Evolutionary conservation across 768 basidiomycete genomes (phyloP), one percentile per base, ranked within the genome.

Genomic region (Mycena capillaripes): DNA sequence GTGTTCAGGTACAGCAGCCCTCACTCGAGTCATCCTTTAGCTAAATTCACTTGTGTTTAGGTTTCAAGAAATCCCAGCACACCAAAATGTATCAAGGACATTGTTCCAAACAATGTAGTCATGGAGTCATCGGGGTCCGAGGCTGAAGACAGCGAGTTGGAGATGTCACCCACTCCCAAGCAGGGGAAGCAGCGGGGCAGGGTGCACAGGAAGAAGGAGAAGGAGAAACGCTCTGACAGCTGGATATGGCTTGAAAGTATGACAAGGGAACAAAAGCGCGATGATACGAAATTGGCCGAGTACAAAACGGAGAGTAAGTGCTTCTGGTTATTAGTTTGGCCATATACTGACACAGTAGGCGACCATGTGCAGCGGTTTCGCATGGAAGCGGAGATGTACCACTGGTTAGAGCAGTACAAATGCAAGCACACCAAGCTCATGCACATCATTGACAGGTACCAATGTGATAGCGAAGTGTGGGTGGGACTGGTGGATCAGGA

Each of bases 161-260:
- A 38, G 3, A 4, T 23, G 36, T 14, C n/a, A 17, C 21, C 17
- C 21, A 0, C 7, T 19, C 42, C n/a, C 27, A 27, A 21, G 48
- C 23, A 8, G 3, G 29, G 16, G 56, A 58, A 46, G 44, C 19
- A n/a, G n/a, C 6, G n/a, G 4, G 34, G 42, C 9, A 42, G 17
- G 12, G 3, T 4, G n/a, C 2, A 48, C 8, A 23, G 5, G 46
- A 23, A n/a, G 46, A 48, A n/a, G n/a, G n/a, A 48, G 38, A 53
- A 61, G 25, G 40, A 10, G 58, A 69, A 59, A 23, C 50, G 58
- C 21, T 17, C 32, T 4, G 68, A 69, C 19, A 59, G 68, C 23
- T 69, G 68, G 68, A 69, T 69, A 21, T 69, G 68, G 68, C 14
- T 52, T 8, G 68, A 62, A 7, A 23, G n/a, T 23, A 4, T 38